Conservation (phyloP, 2,329 filamentous ascomycete species). For the Sporothrix luriei region DNA sequence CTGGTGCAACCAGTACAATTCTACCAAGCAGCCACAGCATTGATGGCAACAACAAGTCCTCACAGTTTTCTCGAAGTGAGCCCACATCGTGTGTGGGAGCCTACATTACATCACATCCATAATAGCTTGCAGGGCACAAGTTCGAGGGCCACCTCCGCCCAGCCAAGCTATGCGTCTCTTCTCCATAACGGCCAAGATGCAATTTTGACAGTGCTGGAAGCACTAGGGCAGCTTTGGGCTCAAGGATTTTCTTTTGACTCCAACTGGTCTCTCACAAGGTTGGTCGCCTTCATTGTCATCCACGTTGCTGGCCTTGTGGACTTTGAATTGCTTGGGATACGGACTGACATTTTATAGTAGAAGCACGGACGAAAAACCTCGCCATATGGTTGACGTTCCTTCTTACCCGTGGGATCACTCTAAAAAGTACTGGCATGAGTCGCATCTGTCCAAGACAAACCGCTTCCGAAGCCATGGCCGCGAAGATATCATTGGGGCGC, state of each 20-base stretch:
- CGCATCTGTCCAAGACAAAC: conserved; percentile 41
- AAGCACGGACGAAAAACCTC: not conserved
- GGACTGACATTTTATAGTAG: not conserved
- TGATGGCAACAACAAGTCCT: conserved; percentile 33
- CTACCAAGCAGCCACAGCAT: conserved; percentile 37
- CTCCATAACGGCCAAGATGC: conserved; percentile 31
- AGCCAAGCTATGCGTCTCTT: conserved; percentile 32
- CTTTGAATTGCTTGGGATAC: not conserved
- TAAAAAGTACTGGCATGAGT: conserved; percentile 46
- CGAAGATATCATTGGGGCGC: conserved; percentile 41
- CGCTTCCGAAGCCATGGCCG: conserved; percentile 40
- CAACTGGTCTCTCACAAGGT: conserved; percentile 30
- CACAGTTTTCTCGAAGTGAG: conserved; percentile 35
- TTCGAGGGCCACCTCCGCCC: not conserved
- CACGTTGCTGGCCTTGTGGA: not conserved
- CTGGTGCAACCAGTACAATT: conserved; percentile 44
- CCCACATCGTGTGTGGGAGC: conserved; percentile 34
- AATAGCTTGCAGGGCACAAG: not conserved
- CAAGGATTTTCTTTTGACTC: conserved; percentile 26
- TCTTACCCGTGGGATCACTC: conserved; percentile 49
- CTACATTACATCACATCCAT: conserved; percentile 32
- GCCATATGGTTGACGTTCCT: conserved; percentile 44
- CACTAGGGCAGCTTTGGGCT: conserved; percentile 34
- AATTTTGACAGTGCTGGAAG: conserved; percentile 17
- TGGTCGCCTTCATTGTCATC: not conserved